These are phyloP conservation scores for Candida ipomoeae DNA, from an alignment of 805 yeast genomes.

Conservation along the genomic window DNA sequence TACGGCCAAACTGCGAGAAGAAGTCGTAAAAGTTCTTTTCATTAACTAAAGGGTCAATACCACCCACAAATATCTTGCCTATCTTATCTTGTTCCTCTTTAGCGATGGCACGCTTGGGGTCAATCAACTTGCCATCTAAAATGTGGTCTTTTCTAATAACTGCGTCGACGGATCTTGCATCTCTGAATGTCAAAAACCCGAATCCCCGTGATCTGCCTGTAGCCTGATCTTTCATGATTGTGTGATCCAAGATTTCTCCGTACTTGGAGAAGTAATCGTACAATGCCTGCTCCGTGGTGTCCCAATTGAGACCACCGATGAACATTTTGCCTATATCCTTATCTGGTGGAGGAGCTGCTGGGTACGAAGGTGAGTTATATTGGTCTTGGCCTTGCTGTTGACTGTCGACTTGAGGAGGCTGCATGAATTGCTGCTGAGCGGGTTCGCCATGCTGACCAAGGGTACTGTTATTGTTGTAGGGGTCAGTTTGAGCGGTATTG, in stretches of 20 bases:
- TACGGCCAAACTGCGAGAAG: slow-evolving; percentile 83
- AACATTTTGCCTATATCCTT: slow-evolving; percentile 86
- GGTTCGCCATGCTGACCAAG: background rate
- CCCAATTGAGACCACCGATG: slow-evolving; percentile 97
- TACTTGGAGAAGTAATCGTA: slow-evolving; percentile 78
- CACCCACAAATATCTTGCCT: slow-evolving; percentile 96
- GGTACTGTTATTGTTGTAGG: background rate
- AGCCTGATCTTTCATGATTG: slow-evolving; percentile 85
- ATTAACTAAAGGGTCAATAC: slow-evolving; percentile 89
- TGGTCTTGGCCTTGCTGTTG: background rate
- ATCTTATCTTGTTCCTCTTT: slow-evolving; percentile 96
- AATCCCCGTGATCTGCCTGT: slow-evolving; percentile 94
- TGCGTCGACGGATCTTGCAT: slow-evolving; percentile 76
- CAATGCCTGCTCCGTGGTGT: slow-evolving; percentile 85
- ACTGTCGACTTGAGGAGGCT: background rate
- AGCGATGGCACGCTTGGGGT: slow-evolving; percentile 96
- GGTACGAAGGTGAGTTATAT: background rate
- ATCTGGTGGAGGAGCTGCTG: slow-evolving; percentile 18
- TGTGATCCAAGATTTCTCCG: slow-evolving; percentile 84
- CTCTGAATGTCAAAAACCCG: slow-evolving; percentile 85
- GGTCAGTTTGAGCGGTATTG: background rate
- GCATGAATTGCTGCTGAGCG: background rate
- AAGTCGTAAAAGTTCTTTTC: slow-evolving; percentile 85
- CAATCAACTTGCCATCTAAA: slow-evolving; percentile 92
- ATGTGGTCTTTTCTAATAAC: slow-evolving; percentile 85